Evolutionary conservation across 78 protist species (phyloP).

Genomic region (Tieghemostelium lacteum): DNA sequence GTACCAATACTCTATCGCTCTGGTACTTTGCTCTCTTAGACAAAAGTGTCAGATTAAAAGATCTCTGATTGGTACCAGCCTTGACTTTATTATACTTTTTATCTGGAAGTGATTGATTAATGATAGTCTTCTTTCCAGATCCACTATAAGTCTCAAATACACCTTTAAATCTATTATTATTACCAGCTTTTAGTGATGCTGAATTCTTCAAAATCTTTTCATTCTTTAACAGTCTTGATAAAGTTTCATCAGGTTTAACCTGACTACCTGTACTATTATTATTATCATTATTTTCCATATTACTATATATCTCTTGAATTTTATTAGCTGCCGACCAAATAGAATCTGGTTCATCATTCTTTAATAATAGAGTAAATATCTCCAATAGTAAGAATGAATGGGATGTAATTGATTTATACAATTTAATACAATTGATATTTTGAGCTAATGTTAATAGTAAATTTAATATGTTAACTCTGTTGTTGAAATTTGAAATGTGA

Average conservation of each 20-base stretch:
- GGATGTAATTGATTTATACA: conserved; percentile 11
- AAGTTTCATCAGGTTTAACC: background rate
- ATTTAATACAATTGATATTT: conserved; percentile 16
- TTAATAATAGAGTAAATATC: conserved; percentile 37
- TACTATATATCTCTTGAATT: too few species aligned
- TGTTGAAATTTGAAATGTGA: background rate
- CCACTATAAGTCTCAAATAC: background rate
- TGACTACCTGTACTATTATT: background rate
- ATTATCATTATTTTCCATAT: background rate
- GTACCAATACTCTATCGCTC: background rate
- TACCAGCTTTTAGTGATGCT: too few species aligned
- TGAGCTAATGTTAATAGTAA: conserved; percentile 49
- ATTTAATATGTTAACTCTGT: conserved; percentile 29
- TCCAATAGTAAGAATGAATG: conserved; percentile 56
- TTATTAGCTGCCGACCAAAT: background rate
- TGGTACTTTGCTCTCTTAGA: background rate
- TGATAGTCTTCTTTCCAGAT: background rate
- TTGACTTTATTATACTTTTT: background rate
- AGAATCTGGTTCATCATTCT: conserved; percentile 25
- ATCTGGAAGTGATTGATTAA: conserved; percentile 16
- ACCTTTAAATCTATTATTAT: conserved; percentile 24
- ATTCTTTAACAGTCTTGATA: background rate
- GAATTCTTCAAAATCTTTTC: conserved; percentile 9
- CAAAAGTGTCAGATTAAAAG: background rate
- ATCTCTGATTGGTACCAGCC: background rate